These are phyloP conservation scores for Backusella australiensis DNA, from an alignment of 192 early-diverging fungal genomes.

Conservation along the genomic window DNA sequence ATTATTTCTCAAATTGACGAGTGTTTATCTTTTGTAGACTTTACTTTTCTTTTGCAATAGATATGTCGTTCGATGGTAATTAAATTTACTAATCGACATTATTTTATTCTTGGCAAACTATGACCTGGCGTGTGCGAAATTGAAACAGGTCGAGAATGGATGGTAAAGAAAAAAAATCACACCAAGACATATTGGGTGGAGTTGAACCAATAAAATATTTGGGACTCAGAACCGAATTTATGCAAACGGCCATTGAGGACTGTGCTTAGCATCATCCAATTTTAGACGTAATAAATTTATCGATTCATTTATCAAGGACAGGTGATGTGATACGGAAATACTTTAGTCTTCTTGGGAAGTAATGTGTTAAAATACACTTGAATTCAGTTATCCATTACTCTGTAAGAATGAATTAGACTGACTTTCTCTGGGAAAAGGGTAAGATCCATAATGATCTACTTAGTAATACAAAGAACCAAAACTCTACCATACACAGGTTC, in stretches of 20 bases:
- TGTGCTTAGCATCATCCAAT: background rate
- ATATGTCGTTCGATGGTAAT: too few species aligned
- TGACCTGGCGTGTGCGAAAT: too few species aligned
- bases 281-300: background rate
- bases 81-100: too few species aligned
- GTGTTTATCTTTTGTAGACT: background rate
- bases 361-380: background rate
- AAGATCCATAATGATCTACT: too few species aligned
- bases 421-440: too few species aligned
- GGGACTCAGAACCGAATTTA: background rate
- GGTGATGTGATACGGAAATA: background rate
- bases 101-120: too few species aligned
- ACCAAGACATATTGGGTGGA: background rate
- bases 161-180: background rate
- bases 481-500: too few species aligned
- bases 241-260: background rate
- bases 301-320: background rate
- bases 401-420: too few species aligned
- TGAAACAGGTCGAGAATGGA: background rate
- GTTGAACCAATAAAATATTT: background rate
- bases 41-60: background rate
- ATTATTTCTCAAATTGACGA: too few species aligned
- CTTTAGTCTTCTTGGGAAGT: background rate
- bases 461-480: too few species aligned
- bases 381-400: too few species aligned